Evolutionary conservation across 2,329 filamentous ascomycete species (phyloP), one percentile per base, ranked within the genome.

Genomic region (Xylaria sp.): DNA sequence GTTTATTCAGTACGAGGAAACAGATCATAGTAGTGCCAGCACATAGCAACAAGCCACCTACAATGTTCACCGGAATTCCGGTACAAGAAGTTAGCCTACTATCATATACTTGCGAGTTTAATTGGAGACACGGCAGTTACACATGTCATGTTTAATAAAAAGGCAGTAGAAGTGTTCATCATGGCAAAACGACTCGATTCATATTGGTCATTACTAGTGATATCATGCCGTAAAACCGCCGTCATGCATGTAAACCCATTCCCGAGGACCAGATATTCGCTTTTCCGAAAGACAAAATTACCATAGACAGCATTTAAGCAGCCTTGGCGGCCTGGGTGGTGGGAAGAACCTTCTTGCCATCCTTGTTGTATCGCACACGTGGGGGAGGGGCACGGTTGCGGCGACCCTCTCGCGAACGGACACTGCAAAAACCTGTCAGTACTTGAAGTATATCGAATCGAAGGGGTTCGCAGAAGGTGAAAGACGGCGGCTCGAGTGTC

Each of bases 291-390:
- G 62, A 73, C 65, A 73, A 68, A 73, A 68, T 75, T 69, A 73
- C 73, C 74, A 70, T 67, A 67, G 57, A 69, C 54, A 68, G 70
- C 71, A 60, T 72, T 74, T 81, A 80, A 63, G 84, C 79, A 79
- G 87, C 86, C 87, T 93, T 93, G 80, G 88, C 87, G 77, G 87
- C 87, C 86, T 93, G 90, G 82, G 92, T 92, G 81, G 92, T 92
- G 77, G 95, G 94, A 84, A 91, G 92, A 83, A 99, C 91, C 92
- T 99, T 99, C 94, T 99, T 99, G 89, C 94, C 95, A 83, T 99
- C 96, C 92, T 98, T 97, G 93, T 99, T 99, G 93, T 97, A 99
- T 81, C 96, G 90, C 81, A 99, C 94, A 83, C 96, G 91, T 82
- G 96, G 96, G 78, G 96, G 96, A 80, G 96, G 97, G 80, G 95